Base-by-base conservation (phyloP, 768 basidiomycete genomes). In the Hemileccinum rubropunctum region DNA sequence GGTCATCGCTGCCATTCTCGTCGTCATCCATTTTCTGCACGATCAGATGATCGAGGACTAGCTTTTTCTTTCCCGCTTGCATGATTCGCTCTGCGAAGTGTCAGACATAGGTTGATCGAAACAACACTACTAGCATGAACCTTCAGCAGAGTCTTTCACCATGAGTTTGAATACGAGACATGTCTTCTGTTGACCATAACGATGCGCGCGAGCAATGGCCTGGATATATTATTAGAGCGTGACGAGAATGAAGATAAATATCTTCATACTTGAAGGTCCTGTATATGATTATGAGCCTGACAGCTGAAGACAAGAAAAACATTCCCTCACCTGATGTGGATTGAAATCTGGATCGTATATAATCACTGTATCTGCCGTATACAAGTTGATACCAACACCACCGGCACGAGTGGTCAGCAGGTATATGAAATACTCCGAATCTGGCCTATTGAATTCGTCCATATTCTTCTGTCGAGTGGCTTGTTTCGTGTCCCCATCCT, bases 281-380 rank as follows among this genome's bases (percentile, higher is more conserved):
- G 55, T 39, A 32, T 35, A 34, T 18, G 36, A 7, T 39, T 37
- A 28, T 60, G 13, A 61, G 52, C n/a, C 10, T 52, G 35, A 56
- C 54, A 34, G 7, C 41, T 10, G 39, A 45, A 33, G 44, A 35
- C 23, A 35, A 27, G 33, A 43, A 27, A 34, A 10, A 4, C n/a
- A n/a, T 42, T 34, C 14, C 66, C 78, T 23, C 41, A 86, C 87
- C 77, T 88, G 88, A 70, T 97, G 93, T n/a, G 95, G 95, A 62
- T 99, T 99, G 68, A 94, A 99, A 72, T 99, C 97, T 0, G 94
- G 93, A 63, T 99, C 95, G 58, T 86, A 91, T 47, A 93, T 85
- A 38, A 93, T 87, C 26, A 95, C 93, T 0, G 94, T 95, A 65
- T 98, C 95, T 17, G 95, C 95, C 8, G 84, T 89, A 73, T 87